Evolutionary conservation across 2,329 filamentous ascomycete genomes (phyloP), one percentile per base, ranked within the genome.

Genomic region (Talaromyces islandicus): DNA sequence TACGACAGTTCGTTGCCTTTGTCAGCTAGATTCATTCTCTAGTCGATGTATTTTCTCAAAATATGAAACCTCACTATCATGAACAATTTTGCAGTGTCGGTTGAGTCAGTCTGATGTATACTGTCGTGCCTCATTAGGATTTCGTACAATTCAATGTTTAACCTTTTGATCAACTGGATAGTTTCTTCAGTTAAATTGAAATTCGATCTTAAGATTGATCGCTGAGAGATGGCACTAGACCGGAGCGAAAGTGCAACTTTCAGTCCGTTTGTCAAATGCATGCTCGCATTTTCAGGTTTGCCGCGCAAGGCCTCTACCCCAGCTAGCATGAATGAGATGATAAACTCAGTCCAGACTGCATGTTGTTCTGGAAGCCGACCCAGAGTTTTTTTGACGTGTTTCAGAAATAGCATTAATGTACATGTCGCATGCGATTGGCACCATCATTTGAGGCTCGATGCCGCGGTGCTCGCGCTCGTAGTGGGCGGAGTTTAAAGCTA

Each of bases 331-430:
- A 50, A 21, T 25, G 19, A 50, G 24, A 21, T 50, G 43, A 21
- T 50, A 25, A 21, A 50, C 7, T 19, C 19, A 21, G 43, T 56
- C 21, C 54, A 35, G 14, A 56, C 54, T 25, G 54, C 54, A 41
- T 56, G 54, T 1, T 27, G 10, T 7, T 19, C n/a, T 6, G 54
- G 25, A 10, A 56, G 27, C 7, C 27, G 30, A 19, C 7, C 24
- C 27, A 60, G 25, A 25, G 48, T 50, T n/a, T n/a, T n/a, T n/a
- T 9, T 50, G 55, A 24, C 59, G 50, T 3, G 50, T 50, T 32
- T 58, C 46, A 4, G 54, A 60, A 32, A 60, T 29, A n/a, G 59
- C 55, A 46, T 60, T 25, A 19, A 57, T 57, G 35, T 60, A 60
- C 17, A 57, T n/a, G 14, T 56, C 27, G 3, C 24, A 38, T 25